A percentile compares a stretch with the other conserved stretches of the same genome.
Conservation (phyloP, 257 asterid genomes). For the Voacanga thouarsii region DNA sequence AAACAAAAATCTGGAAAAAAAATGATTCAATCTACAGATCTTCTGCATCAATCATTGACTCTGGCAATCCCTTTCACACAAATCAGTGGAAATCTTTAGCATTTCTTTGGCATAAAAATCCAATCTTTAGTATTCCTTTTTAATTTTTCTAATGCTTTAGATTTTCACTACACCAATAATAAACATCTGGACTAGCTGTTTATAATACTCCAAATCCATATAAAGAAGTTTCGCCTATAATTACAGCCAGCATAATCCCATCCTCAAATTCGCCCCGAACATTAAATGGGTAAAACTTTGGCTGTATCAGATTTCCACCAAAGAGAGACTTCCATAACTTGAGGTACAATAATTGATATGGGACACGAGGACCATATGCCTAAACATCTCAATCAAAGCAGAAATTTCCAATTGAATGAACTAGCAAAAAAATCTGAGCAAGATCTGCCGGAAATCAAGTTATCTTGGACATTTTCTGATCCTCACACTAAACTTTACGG, state of each 20-base stretch:
- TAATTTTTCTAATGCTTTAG: constrained; percentile 1
- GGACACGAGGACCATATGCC: constrained; percentile 5
- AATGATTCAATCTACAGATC: background rate
- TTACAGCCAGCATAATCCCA: background rate
- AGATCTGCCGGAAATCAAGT: background rate
- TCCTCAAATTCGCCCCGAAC: background rate
- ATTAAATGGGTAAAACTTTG: background rate
- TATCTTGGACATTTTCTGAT: background rate
- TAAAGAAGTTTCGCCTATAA: background rate
- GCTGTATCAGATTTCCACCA: constrained; percentile 2
- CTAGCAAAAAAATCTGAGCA: background rate
- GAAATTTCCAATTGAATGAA: background rate
- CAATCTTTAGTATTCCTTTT: background rate
- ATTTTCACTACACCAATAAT: background rate
- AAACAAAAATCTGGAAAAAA: background rate
- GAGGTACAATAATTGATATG: background rate
- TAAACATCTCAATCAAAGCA: background rate
- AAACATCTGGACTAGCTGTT: background rate
- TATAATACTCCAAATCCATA: background rate
- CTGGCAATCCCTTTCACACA: background rate
- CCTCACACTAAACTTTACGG: background rate
- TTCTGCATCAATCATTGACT: constrained; percentile 8
- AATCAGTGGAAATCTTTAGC: background rate
- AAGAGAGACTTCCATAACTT: background rate
- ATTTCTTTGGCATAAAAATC: background rate